Conservation (phyloP, 176 grass and related monocot genomes). For the Tillandsia fasciculata region DNA sequence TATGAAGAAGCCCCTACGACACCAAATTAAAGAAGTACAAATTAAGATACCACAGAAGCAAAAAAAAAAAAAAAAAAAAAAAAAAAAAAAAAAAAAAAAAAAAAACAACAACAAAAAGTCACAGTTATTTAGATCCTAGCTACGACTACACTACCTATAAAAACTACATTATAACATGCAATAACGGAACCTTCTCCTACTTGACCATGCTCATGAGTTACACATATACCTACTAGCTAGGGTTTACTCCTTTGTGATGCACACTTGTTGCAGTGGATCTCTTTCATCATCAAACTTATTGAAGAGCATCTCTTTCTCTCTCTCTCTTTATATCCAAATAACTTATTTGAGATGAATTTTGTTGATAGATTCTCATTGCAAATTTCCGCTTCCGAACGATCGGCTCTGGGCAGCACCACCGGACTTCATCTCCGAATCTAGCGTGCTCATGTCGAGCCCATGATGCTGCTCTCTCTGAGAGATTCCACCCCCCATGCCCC, state of each 20-base stretch:
- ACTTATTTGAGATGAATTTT: not conserved
- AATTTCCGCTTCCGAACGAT: slow-evolving; percentile 2
- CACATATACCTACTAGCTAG: too few species aligned
- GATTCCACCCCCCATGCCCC: slow-evolving; percentile 27
- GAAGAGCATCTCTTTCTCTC: not conserved
- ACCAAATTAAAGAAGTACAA: slow-evolving; percentile 11
- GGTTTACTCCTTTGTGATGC: too few species aligned
- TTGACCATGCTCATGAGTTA: too few species aligned
- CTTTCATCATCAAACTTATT: not conserved
- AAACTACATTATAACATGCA: too few species aligned
- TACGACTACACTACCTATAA: too few species aligned
- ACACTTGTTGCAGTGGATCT: too few species aligned
- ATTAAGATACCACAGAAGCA: slow-evolving; percentile 12
- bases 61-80: slow-evolving; percentile 46
- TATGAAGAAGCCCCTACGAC: not conserved
- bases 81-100: slow-evolving; percentile 40
- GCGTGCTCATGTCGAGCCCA: slow-evolving; percentile 42
- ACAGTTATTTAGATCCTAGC: not conserved
- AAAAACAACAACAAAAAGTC: not conserved
- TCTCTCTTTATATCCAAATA: not conserved
- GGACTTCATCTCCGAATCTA: slow-evolving; percentile 75
- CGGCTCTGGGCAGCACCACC: not conserved
- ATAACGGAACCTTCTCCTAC: too few species aligned
- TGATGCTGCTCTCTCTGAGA: slow-evolving; percentile 3
- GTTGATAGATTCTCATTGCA: not conserved